Percentiles rank a stretch among this genome's conserved stretches.
These are phyloP conservation scores for Fusarium nurragi DNA, from an alignment of 2,329 filamentous ascomycete species.

Conservation along the genomic window DNA sequence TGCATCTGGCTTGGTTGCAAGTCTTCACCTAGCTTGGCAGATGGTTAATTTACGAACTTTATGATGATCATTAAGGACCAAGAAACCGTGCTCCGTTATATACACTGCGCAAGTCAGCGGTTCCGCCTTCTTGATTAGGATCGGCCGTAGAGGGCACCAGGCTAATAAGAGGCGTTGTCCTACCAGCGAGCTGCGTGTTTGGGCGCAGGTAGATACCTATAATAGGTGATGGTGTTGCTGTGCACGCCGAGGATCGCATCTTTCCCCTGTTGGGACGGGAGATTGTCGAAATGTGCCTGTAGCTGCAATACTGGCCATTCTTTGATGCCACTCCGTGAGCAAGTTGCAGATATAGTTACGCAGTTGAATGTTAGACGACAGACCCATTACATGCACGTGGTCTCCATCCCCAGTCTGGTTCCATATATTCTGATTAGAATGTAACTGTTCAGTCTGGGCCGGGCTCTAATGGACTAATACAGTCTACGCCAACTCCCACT, in stretches of 20 bases:
- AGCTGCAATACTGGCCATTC: neutral
- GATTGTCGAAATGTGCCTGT: neutral
- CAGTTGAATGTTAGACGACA: neutral
- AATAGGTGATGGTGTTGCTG: neutral
- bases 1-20: constrained; percentile 12
- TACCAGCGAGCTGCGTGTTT: constrained; percentile 5
- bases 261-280: neutral
- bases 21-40: constrained; percentile 10
- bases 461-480: neutral
- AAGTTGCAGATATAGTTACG: constrained; percentile 10
- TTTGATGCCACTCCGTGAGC: neutral
- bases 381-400: constrained; percentile 21
- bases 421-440: constrained; percentile 23
- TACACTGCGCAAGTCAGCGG: neutral
- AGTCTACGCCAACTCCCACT: neutral
- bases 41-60: constrained; percentile 24
- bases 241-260: constrained; percentile 13
- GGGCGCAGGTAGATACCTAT: neutral
- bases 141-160: constrained; percentile 18
- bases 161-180: constrained; percentile 7
- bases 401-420: constrained; percentile 9
- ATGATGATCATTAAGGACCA: constrained; percentile 5
- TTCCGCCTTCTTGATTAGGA: constrained; percentile 27
- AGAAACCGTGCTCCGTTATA: neutral
- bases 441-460: constrained; percentile 7